phyloP scores from a whole-genome alignment of 1,284 basidiomycete genomes.

The Austroboletus rostrupii region DNA sequence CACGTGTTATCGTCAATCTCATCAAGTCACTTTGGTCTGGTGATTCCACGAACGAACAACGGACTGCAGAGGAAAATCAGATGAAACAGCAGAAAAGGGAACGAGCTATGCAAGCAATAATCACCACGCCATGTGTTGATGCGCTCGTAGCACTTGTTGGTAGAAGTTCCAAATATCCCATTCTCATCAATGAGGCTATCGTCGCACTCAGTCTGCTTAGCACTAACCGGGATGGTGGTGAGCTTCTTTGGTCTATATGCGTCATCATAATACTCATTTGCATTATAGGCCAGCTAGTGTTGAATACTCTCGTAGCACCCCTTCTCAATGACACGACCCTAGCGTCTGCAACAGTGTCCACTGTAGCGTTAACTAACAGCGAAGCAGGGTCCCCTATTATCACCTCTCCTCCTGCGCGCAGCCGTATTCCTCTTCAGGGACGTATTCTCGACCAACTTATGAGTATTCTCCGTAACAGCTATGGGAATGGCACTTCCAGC shows the following conservation, averaged over 20 bases:
- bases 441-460: slow-evolving; percentile 65
- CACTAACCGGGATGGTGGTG: slow-evolving; percentile 63
- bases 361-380: slow-evolving; percentile 37
- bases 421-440: slow-evolving; percentile 40
- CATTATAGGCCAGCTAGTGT: slow-evolving; percentile 52
- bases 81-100: slow-evolving; percentile 47
- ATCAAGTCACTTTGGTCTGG: slow-evolving; percentile 68
- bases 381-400: slow-evolving; percentile 43
- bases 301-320: slow-evolving; percentile 52
- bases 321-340: slow-evolving; percentile 42
- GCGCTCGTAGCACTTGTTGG: slow-evolving; percentile 72
- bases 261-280: slow-evolving; percentile 13
- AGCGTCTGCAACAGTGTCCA: slow-evolving; percentile 39
- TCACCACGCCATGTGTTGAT: slow-evolving; percentile 50
- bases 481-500: slow-evolving; percentile 30
- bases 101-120: slow-evolving; percentile 51
- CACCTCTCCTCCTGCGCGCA: slow-evolving; percentile 35
- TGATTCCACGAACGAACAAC: slow-evolving; percentile 35
- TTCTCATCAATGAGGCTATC: slow-evolving; percentile 87
- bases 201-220: slow-evolving; percentile 79
- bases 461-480: slow-evolving; percentile 51
- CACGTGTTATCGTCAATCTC: slow-evolving; percentile 82
- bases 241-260: slow-evolving; percentile 20
- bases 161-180: slow-evolving; percentile 74
- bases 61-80: slow-evolving; percentile 22